These are phyloP conservation scores for Amylostereum chailletii DNA, from an alignment of 1,284 basidiomycete species.

Conservation along the genomic window DNA sequence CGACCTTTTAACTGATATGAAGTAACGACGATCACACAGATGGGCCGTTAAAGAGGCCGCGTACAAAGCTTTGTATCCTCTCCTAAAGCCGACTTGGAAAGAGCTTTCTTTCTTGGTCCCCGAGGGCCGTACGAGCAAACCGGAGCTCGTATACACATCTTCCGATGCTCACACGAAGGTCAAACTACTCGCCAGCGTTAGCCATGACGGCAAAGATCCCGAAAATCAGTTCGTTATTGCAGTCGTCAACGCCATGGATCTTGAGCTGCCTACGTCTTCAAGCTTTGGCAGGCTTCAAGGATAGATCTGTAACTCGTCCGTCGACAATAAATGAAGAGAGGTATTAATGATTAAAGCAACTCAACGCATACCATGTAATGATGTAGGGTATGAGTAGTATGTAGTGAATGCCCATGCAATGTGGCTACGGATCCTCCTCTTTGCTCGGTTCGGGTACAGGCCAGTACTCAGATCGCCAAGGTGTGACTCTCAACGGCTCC, in stretches of 20 bases:
- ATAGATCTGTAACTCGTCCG: no score
- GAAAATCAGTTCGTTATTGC: no score
- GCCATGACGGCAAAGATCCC: slow-evolving; percentile 82
- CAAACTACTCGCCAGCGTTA: slow-evolving; percentile 58
- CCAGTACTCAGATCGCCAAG: slow-evolving; percentile 53
- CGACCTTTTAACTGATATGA: neutral
- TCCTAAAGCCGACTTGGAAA: slow-evolving; percentile 64
- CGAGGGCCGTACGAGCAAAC: slow-evolving; percentile 32
- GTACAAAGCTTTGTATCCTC: slow-evolving; percentile 80
- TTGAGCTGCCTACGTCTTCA: no score
- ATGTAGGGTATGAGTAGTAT: no score
- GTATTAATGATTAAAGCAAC: no score
- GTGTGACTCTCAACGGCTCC: slow-evolving; percentile 10
- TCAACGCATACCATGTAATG: no score
- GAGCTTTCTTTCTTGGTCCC: slow-evolving; percentile 50
- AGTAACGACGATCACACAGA: slow-evolving; percentile 27
- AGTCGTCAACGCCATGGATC: no score
- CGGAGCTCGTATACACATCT: slow-evolving; percentile 28
- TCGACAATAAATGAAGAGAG: no score
- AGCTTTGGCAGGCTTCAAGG: no score
- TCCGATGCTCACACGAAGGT: slow-evolving; percentile 17
- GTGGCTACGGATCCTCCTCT: no score
- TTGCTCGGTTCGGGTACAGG: slow-evolving; percentile 22
- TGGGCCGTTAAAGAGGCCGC: slow-evolving; percentile 87
- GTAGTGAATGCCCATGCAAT: no score